Evolutionary conservation across 2,329 filamentous ascomycete genomes (phyloP).

Genomic region (Tolypocladium tundrense): DNA sequence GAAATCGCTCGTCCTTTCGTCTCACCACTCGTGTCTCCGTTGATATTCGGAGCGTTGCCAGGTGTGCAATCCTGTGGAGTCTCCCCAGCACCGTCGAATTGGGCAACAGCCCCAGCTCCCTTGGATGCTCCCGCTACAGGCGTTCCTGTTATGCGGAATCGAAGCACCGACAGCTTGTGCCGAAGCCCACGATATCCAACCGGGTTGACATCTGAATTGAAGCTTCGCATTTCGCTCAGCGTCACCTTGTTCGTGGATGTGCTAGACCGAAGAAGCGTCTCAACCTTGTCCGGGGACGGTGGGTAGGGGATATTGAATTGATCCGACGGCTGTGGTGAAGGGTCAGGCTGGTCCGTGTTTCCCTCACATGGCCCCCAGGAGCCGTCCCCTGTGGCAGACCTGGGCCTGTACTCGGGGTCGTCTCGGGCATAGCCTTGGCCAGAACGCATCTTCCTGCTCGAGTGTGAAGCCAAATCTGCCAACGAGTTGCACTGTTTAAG

Average conservation of each 20-base stretch:
- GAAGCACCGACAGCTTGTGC: slow-evolving; percentile 20
- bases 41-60: background rate
- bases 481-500: slow-evolving; percentile 22
- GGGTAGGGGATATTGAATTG: slow-evolving; percentile 25
- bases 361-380: slow-evolving; percentile 4
- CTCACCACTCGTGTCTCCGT: background rate
- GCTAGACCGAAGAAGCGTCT: slow-evolving; percentile 5
- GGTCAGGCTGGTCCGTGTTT: slow-evolving; percentile 3
- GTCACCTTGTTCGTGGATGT: slow-evolving; percentile 4
- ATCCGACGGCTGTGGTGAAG: slow-evolving; percentile 16
- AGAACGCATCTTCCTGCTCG: slow-evolving; percentile 5
- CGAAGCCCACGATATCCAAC: slow-evolving; percentile 9
- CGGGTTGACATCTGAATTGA: slow-evolving; percentile 1
- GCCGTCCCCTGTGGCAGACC: background rate
- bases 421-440: background rate
- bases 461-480: slow-evolving; percentile 15
- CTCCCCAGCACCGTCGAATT: slow-evolving; percentile 1
- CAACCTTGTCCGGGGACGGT: slow-evolving; percentile 8
- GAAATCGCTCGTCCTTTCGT: slow-evolving; percentile 4
- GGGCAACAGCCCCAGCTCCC: slow-evolving; percentile 2
- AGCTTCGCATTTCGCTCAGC: slow-evolving; percentile 6
- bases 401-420: background rate
- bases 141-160: slow-evolving; percentile 11
- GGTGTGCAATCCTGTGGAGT: background rate
- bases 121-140: slow-evolving; percentile 6